Base-by-base conservation (phyloP, 179 eudicot species). In the Patellifolia procumbens region DNA sequence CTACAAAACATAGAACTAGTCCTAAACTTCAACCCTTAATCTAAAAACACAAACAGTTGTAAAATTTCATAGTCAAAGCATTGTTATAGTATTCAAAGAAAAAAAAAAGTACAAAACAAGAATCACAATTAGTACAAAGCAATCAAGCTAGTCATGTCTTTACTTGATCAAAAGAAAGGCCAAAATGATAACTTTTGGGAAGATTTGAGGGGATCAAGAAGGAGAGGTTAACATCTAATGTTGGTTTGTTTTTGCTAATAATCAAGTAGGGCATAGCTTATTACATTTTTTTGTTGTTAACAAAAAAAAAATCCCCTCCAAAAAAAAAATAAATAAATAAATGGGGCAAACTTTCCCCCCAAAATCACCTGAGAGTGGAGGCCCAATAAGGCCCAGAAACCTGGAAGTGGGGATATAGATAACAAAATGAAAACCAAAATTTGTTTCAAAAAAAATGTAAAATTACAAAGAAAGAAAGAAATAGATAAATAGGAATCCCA, bases 361-460 rank as follows among this genome's bases (percentile, higher is more conserved):
- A 59, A 74, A 74, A 74, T 46, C 79, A 80, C 82, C 82, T 80
- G 82, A 74, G n/a, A n/a, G 77, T 75, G 72, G 68, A 81, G 80
- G 83, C 83, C 83, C 80, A 81, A 64, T 8, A 17, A 71, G 83
- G 80, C 83, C 83, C 83, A 81, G 32, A 3, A 48, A 45, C 24
- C 26, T 31, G 42, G 37, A 73, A 1, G 49, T 56, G 37, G 53
- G 39, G 17, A 35, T 0, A 11, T 37, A 22, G 20, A 39, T 17
- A 66, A 11, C 2, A 17, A 24, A n/a, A n/a, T n/a, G 3, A 6
- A 12, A 9, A 0, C 5, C 4, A 15, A 51, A 15, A 51, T 17
- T 5, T n/a, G n/a, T n/a, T n/a, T n/a, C n/a, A 17, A 51, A 51
- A 15, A 51, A 16, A 51, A 11, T 12, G 1, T 10, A 35, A 12